Percentiles rank a stretch among this genome's conserved stretches.
Evolutionary conservation across 2,329 filamentous ascomycete genomes (phyloP).

Genomic region (Dactylonectria estremocensis): DNA sequence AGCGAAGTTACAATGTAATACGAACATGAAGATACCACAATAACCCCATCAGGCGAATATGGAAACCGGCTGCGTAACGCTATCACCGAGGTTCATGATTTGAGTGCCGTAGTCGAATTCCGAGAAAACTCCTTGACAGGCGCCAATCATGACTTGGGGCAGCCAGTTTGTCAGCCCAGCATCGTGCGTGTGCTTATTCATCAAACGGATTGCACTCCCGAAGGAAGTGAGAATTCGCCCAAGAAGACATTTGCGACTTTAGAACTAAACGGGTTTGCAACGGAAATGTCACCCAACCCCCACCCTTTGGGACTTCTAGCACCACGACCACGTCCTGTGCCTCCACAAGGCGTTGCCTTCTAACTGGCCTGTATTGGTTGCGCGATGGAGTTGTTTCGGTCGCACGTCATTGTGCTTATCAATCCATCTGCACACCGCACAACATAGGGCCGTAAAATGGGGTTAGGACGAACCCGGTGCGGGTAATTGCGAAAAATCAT

Average conservation of each 20-base stretch:
- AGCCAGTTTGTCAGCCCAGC: not conserved
- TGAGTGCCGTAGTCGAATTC: not conserved
- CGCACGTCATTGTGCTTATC: constrained; percentile 30
- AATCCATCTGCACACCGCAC: constrained; percentile 12
- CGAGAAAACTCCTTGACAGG: not conserved
- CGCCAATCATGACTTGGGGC: not conserved
- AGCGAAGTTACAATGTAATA: not conserved
- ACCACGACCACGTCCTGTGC: not conserved
- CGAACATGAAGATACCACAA: not conserved
- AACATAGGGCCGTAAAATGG: constrained; percentile 1
- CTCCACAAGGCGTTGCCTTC: not conserved
- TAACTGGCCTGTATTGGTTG: constrained; percentile 10
- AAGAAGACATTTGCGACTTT: not conserved
- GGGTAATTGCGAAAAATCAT: not conserved
- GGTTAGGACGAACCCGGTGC: constrained; percentile 6
- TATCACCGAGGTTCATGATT: not conserved
- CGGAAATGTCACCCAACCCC: not conserved
- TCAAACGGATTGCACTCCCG: not conserved
- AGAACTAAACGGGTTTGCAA: not conserved
- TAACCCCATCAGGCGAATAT: not conserved
- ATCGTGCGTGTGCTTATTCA: not conserved
- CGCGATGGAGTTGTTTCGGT: not conserved
- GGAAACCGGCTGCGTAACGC: not conserved
- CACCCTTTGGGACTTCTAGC: not conserved
- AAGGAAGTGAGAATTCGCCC: not conserved